Base-by-base conservation (phyloP, 2,329 filamentous ascomycete species). In the Cladophialophora exuberans region DNA sequence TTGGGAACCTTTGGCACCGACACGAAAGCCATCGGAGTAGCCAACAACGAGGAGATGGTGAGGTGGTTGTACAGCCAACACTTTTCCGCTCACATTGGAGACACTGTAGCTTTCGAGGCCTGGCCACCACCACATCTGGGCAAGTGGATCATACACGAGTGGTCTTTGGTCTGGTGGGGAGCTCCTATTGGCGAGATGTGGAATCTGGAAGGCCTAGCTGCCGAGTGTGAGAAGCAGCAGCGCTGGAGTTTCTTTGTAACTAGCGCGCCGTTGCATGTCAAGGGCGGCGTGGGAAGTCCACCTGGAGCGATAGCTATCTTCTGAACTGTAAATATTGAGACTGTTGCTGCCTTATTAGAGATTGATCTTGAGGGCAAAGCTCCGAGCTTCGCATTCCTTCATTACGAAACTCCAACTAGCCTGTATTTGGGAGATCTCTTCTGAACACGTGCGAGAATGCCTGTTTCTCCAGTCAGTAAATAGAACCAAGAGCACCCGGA, bases 211-310 rank as follows among this genome's bases (percentile, higher is more conserved):
- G 62, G 58, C 17, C 60, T 75, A 42, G 62, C 68, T 11, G 57
- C 62, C 48, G 62, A 69, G 51, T 76, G 73, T 62, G 64, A 64
- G 45, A 61, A 67, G 54, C 63, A 62, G 36, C 59, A 62, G 4
- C 64, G 72, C n/a, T 74, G 67, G 68, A 65, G 62, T 0, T 81
- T 81, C 55, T 80, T 81, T 52, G 64, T 81, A 11, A 70, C 72
- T 1, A 77, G 73, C 9, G 67, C 73, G 41, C 77, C 76, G 1
- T 64, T 80, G 30, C 78, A 80, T 43, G 20, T 64, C 15, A 54
- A 51, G n/a, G 53, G 56, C 7, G 60, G 60, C 15, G 56, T 64
- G n/a, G 60, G 52, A 4, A 61, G 57, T 50, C 60, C 62, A 3
- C 41, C 58, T 5, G 60, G 62, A 31, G 57, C 58, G 18, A 56